A percentile compares a stretch with the other conserved stretches of the same genome.
Conservation (phyloP, 352 stramenopile species). For the Globisporangium takayamanum region DNA sequence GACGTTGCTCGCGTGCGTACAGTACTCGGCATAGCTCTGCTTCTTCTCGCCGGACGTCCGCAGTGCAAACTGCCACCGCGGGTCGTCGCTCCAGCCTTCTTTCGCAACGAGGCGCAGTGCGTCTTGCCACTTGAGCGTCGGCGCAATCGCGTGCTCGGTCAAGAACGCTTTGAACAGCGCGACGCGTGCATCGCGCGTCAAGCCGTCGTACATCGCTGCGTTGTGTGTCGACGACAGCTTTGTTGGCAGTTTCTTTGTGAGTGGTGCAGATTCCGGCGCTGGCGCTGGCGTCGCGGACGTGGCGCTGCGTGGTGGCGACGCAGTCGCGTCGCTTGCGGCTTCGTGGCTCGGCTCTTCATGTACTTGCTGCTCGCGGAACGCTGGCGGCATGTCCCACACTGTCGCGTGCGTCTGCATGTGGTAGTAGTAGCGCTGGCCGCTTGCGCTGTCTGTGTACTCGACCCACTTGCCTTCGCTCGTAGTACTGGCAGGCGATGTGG, state of each 20-base stretch:
- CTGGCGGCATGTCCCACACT: constrained; percentile 79
- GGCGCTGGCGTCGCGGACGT: neutral
- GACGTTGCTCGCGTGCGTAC: constrained; percentile 63
- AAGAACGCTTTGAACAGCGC: constrained; percentile 68
- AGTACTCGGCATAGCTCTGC: constrained; percentile 79
- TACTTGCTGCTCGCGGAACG: constrained; percentile 70
- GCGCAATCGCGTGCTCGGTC: constrained; percentile 55
- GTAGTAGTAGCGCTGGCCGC: constrained; percentile 74
- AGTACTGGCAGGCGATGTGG: neutral
- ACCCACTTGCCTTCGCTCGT: constrained; percentile 37
- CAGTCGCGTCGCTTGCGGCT: neutral
- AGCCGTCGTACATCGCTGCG: constrained; percentile 32
- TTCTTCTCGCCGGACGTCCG: constrained; percentile 75
- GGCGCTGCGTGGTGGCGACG: neutral
- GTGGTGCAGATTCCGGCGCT: neutral
- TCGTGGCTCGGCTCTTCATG: constrained; percentile 65
- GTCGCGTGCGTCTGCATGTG: constrained; percentile 63
- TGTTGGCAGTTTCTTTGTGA: constrained; percentile 31
- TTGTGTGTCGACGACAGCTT: constrained; percentile 20
- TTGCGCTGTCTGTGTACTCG: constrained; percentile 74
- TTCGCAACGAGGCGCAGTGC: constrained; percentile 54
- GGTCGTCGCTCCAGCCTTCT: constrained; percentile 46
- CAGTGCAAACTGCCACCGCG: constrained; percentile 62
- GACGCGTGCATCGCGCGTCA: constrained; percentile 48
- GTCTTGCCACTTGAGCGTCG: constrained; percentile 72